A percentile compares a stretch with the other conserved stretches of the same genome.
Evolutionary conservation across 257 asterid species (phyloP).

Genomic region (Solanum etuberosum): DNA sequence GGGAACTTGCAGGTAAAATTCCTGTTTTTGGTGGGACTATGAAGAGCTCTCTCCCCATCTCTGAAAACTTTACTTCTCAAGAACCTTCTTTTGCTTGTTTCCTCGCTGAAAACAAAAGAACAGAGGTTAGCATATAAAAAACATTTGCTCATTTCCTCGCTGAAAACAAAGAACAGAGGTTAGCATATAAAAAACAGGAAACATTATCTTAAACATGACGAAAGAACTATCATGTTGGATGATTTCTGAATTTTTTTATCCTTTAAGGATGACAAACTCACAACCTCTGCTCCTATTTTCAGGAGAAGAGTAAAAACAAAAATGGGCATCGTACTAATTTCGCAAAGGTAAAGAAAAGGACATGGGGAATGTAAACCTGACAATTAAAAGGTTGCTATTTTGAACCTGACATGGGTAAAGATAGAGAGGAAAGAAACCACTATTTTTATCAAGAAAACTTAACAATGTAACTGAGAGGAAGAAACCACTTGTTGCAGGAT

Average conservation of each 20-base stretch:
- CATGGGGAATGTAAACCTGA: not conserved
- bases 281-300: not conserved
- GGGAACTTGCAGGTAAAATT: constrained; percentile 43
- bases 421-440: not conserved
- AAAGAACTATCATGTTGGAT: not conserved
- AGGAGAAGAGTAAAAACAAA: not conserved
- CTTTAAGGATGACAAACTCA: not conserved
- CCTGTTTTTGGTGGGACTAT: constrained; percentile 44
- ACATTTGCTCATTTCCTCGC: constrained; percentile 52
- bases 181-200: not conserved
- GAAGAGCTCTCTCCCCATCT: constrained; percentile 49
- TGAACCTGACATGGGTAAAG: not conserved
- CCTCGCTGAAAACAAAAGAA: constrained; percentile 47
- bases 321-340: not conserved
- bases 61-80: constrained; percentile 39
- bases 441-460: not conserved
- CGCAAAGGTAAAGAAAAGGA: not conserved
- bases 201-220: not conserved
- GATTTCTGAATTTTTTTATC: not conserved
- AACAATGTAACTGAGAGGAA: not conserved
- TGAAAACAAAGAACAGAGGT: constrained; percentile 18
- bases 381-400: not conserved
- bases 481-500: not conserved
- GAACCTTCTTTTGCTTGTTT: constrained; percentile 47
- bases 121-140: constrained; percentile 2